Conservation (phyloP, 305 asterid genomes). For the Fraxinus angustifolia region DNA sequence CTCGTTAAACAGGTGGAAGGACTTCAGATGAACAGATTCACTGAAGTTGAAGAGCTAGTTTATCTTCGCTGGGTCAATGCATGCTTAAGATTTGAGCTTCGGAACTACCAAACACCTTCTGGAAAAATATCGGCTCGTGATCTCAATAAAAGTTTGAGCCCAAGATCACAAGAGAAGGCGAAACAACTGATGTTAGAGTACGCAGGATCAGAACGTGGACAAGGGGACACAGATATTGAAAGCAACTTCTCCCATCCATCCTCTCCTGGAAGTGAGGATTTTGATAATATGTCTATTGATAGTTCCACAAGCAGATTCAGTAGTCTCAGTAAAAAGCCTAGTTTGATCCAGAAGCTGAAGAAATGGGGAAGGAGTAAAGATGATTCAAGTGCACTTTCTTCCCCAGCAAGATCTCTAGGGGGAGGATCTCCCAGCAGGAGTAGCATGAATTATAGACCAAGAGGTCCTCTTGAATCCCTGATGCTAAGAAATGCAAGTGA, state of each 20-base stretch:
- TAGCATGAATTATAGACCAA: slow-evolving; percentile 46
- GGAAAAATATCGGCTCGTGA: slow-evolving; percentile 89
- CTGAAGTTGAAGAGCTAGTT: slow-evolving; percentile 96
- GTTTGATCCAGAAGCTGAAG: slow-evolving; percentile 78
- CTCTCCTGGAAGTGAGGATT: slow-evolving; percentile 94
- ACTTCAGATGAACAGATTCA: slow-evolving; percentile 92
- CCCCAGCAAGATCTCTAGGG: slow-evolving; percentile 74
- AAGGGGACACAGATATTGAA: slow-evolving; percentile 89
- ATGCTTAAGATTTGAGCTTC: slow-evolving; percentile 81
- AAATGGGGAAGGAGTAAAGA: slow-evolving; percentile 86
- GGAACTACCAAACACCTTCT: slow-evolving; percentile 72
- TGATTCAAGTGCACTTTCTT: slow-evolving; percentile 64
- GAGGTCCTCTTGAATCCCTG: slow-evolving; percentile 84
- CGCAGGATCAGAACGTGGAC: slow-evolving; percentile 97
- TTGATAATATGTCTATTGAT: slow-evolving; percentile 69
- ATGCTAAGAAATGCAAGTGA: slow-evolving; percentile 91
- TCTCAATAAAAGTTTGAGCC: slow-evolving; percentile 79
- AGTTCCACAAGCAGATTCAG: slow-evolving; percentile 70
- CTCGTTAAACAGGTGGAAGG: slow-evolving; percentile 93
- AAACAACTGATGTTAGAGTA: slow-evolving; percentile 88
- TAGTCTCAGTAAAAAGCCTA: slow-evolving; percentile 71
- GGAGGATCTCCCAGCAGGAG: slow-evolving; percentile 70
- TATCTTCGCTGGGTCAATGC: slow-evolving; percentile 99
- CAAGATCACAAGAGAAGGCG: slow-evolving; percentile 82
- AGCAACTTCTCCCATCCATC: slow-evolving; percentile 84